phyloP scores from a whole-genome alignment of 2,329 filamentous ascomycete genomes.

The Botrytis pseudocinerea region DNA sequence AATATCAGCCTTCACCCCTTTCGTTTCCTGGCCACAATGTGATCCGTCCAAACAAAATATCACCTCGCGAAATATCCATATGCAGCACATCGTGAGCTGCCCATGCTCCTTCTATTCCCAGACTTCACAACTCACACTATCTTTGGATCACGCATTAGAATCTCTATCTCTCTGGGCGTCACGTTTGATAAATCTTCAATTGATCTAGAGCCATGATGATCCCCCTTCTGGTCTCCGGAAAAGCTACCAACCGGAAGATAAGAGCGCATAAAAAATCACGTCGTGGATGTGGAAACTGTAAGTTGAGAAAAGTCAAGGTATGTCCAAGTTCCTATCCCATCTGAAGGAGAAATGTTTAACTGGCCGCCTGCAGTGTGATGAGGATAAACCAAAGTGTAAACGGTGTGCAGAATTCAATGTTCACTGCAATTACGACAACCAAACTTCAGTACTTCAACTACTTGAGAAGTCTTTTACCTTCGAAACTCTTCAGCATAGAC shows the following conservation, averaged over 20 bases:
- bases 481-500: background rate
- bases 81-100: too few species aligned
- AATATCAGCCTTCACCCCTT: background rate
- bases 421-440: constrained; percentile 48
- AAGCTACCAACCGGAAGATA: constrained; percentile 24
- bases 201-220: background rate
- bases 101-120: background rate
- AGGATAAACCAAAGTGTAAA: constrained; percentile 50
- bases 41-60: background rate
- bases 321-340: constrained; percentile 23
- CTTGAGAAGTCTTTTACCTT: constrained; percentile 32
- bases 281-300: constrained; percentile 57
- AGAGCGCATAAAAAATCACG: constrained; percentile 54
- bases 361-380: constrained; percentile 50
- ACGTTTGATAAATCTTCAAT: background rate
- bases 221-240: background rate
- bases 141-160: background rate
- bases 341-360: background rate
- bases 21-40: background rate
- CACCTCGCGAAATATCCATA: background rate
- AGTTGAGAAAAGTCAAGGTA: constrained; percentile 55
- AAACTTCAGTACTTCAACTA: constrained; percentile 41
- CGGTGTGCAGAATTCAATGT: constrained; percentile 52
- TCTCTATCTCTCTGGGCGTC: background rate
- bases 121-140: too few species aligned